These are phyloP conservation scores for Moesziomyces sp. DNA, from an alignment of 1,284 basidiomycete genomes.

Conservation along the genomic window DNA sequence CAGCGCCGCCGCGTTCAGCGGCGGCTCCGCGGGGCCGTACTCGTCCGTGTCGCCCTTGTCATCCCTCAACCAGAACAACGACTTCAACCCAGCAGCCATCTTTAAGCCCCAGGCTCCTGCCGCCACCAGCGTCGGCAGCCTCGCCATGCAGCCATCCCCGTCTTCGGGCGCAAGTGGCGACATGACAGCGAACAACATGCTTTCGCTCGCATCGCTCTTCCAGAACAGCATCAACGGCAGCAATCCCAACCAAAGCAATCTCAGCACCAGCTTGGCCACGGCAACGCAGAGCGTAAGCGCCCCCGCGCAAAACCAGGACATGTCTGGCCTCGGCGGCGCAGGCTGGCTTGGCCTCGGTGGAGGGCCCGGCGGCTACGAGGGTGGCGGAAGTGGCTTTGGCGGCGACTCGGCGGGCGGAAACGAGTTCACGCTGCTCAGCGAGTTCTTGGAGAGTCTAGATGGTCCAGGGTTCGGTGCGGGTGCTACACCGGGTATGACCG, in stretches of 20 bases:
- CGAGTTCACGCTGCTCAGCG: constrained; percentile 61
- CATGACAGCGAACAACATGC: constrained; percentile 22
- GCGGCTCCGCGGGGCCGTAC: constrained; percentile 29
- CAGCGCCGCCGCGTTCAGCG: constrained; percentile 10
- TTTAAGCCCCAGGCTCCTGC: constrained; percentile 32
- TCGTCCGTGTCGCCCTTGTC: constrained; percentile 35
- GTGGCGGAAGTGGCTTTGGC: constrained; percentile 45
- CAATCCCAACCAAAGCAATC: not conserved
- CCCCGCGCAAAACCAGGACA: not conserved
- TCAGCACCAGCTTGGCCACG: not conserved
- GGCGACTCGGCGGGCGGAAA: constrained; percentile 62
- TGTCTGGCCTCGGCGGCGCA: constrained; percentile 53
- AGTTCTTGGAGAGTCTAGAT: constrained; percentile 64
- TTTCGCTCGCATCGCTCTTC: constrained; percentile 34
- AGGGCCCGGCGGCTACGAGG: constrained; percentile 39
- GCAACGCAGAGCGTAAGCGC: not conserved
- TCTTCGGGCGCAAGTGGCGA: constrained; percentile 4
- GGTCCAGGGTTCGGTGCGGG: constrained; percentile 44
- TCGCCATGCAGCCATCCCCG: constrained; percentile 14
- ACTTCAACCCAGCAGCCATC: constrained; percentile 21
- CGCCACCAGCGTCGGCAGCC: not conserved
- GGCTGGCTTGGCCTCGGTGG: constrained; percentile 64
- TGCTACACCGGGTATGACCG: constrained; percentile 25
- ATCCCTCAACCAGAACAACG: constrained; percentile 24
- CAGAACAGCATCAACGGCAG: constrained; percentile 19